These are phyloP conservation scores for Saccharomycopsis oosterbeekiorum DNA, from an alignment of 805 yeast species.

Conservation along the genomic window DNA sequence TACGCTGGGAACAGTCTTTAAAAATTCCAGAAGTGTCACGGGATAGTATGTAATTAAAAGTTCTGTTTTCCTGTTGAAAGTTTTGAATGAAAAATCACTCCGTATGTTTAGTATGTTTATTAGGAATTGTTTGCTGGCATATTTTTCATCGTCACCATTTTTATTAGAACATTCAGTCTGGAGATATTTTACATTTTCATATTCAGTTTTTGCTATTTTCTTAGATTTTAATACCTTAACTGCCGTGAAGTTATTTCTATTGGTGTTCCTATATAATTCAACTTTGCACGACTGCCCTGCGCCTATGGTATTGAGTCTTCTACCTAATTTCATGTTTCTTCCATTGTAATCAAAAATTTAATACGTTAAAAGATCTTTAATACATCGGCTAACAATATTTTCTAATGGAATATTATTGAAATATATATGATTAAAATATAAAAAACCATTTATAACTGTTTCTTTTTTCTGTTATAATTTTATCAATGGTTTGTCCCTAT, in stretches of 20 bases:
- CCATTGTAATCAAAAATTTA: background rate
- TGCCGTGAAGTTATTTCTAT: background rate
- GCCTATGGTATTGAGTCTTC: conserved; percentile 5
- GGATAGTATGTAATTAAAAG: conserved; percentile 16
- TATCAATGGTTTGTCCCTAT: too few species aligned
- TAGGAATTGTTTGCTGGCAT: background rate
- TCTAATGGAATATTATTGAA: too few species aligned
- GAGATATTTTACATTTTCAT: background rate
- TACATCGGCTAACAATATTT: too few species aligned
- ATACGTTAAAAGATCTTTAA: too few species aligned
- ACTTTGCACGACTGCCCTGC: conserved; percentile 11
- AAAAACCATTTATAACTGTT: too few species aligned
- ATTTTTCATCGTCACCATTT: background rate
- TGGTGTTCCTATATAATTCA: conserved; percentile 1
- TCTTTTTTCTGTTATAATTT: too few species aligned
- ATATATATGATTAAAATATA: too few species aligned
- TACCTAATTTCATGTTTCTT: conserved; percentile 1
- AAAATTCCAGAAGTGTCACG: conserved; percentile 2
- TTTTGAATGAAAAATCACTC: background rate
- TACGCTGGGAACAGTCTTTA: conserved; percentile 1
- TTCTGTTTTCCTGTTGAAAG: background rate
- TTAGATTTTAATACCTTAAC: background rate
- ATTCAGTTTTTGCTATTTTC: background rate
- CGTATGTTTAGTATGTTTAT: background rate
- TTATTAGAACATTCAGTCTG: background rate